These are phyloP conservation scores for Pneumocystis wakefieldiae DNA, from an alignment of 1,139 yeast species.

Conservation along the genomic window DNA sequence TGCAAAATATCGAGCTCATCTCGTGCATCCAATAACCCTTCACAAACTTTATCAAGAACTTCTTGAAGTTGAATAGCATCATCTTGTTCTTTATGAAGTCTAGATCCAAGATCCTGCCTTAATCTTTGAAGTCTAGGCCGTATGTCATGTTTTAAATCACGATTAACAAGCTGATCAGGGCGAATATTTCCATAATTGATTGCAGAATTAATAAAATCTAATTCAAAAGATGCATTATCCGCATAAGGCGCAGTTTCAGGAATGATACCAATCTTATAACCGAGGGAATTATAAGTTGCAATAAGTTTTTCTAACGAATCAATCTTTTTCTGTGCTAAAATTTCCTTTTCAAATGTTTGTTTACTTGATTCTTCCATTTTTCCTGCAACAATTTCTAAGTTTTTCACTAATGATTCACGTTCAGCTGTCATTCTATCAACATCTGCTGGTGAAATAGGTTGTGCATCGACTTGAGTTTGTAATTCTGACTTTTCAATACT, in stretches of 20 bases:
- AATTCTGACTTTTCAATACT: slow-evolving; percentile 34
- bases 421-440: slow-evolving; percentile 50
- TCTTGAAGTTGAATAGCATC: slow-evolving; percentile 48
- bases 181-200: slow-evolving; percentile 28
- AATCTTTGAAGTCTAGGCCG: slow-evolving; percentile 31
- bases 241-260: slow-evolving; percentile 18
- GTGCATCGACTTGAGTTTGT: slow-evolving; percentile 35
- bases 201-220: slow-evolving; percentile 23
- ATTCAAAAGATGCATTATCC: slow-evolving; percentile 20
- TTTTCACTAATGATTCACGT: slow-evolving; percentile 41
- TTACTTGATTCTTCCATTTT: slow-evolving; percentile 28
- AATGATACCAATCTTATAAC: slow-evolving; percentile 33
- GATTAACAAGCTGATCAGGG: slow-evolving; percentile 29
- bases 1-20: slow-evolving; percentile 48
- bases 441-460: slow-evolving; percentile 46
- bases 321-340: slow-evolving; percentile 33
- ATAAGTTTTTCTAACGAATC: slow-evolving; percentile 39
- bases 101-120: slow-evolving; percentile 35
- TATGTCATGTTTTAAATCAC: slow-evolving; percentile 26
- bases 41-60: slow-evolving; percentile 40
- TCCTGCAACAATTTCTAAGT: slow-evolving; percentile 37
- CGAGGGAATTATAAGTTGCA: slow-evolving; percentile 40
- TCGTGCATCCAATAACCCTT: slow-evolving; percentile 40
- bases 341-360: slow-evolving; percentile 34
- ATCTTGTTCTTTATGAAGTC: slow-evolving; percentile 42